Evolutionary conservation across 139 green algal species (phyloP).

Genomic region (Zygnema cylindricum): DNA sequence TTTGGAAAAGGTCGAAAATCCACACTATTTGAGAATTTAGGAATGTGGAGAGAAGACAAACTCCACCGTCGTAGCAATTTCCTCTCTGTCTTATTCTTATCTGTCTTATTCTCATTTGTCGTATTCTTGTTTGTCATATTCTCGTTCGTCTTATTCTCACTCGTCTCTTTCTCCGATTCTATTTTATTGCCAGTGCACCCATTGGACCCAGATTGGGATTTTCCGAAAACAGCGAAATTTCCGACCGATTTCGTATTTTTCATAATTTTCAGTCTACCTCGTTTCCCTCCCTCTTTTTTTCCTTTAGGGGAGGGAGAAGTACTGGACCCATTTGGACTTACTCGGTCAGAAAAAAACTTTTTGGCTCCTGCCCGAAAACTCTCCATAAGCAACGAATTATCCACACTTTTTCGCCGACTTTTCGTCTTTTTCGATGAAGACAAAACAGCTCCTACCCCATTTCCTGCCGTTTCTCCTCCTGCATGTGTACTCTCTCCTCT

Average conservation of each 20-base stretch:
- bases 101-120: not conserved
- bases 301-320: not conserved
- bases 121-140: no score
- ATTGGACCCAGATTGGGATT: no score
- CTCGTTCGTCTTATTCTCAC: not conserved
- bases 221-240: not conserved
- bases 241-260: not conserved
- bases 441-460: no score
- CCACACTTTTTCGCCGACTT: not conserved
- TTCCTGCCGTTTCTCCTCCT: no score
- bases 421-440: not conserved
- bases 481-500: no score
- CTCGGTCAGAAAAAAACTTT: not conserved
- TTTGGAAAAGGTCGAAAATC: no score
- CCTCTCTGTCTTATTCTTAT: not conserved
- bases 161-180: not conserved
- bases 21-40: no score
- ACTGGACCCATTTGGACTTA: not conserved
- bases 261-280: not conserved
- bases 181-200: no score
- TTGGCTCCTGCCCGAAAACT: not conserved
- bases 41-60: not conserved
- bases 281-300: not conserved
- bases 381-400: not conserved
- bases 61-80: not conserved